Evolutionary conservation across 1,139 yeast genomes (phyloP), one percentile per base, ranked within the genome.

Genomic region (Kodamaea fungicola): DNA sequence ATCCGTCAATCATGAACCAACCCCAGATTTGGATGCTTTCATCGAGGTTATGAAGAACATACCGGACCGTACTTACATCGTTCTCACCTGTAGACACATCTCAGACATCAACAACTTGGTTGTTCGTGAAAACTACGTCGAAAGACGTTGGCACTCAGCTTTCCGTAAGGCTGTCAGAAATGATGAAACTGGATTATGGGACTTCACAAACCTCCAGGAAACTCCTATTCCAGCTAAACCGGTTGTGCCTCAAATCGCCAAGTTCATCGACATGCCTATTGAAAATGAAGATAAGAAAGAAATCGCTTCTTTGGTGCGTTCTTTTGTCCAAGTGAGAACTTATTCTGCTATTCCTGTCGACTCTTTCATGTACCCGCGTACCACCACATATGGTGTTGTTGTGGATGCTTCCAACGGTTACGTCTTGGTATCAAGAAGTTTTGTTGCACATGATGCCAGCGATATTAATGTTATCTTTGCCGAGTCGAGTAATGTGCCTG

Each of bases 171-270:
- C 92, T 5, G 72, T 75, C 3, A 73, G 96, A 60, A 87, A 90
- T 55, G 96, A 89, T 55, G 58, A 51, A 8, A 80, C 95, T 1
- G 97, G 97, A 3, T 59, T 88, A 24, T 90, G 97, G 97, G 95
- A 89, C 55, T 86, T 81, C 55, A 71, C 71, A 8, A 76, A 78
- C 29, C 58, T 89, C 25, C 90, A 83, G 43, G 80, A 79, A 10
- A 60, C 67, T 28, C 80, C 90, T 3, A 54, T 81, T 23, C 79
- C 83, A 2, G 71, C 81, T 12, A 51, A 73, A 9, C 54, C 59
- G 22, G 40, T 50, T 3, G 43, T 43, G 26, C 81, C 89, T 2
- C 83, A 76, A 46, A 64, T 72, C 35, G 95, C 94, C 3, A 80
- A 77, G 51, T 84, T 79, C 51, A 74, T 83, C 32, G 88, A 84